Percentiles rank a stretch among this genome's conserved stretches.
phyloP scores from a whole-genome alignment of 2,329 filamentous ascomycete genomes.

The Botrytis squamosa region DNA sequence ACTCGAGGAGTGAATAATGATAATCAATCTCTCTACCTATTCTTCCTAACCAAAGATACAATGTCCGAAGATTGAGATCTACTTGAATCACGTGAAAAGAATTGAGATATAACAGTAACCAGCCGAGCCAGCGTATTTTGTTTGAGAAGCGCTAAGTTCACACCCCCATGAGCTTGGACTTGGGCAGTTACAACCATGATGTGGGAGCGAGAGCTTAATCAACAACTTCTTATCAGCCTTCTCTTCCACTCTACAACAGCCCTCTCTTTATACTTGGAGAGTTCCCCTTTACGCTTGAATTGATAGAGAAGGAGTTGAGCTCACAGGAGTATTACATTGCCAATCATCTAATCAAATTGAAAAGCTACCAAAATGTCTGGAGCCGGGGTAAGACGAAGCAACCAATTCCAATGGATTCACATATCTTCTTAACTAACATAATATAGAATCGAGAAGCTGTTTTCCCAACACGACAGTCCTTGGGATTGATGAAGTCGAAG shows the following conservation, averaged over 20 bases:
- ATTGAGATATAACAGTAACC: background rate
- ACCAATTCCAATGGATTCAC: conserved; percentile 20
- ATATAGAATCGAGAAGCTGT: conserved; percentile 87
- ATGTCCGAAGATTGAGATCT: background rate
- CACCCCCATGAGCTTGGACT: conserved; percentile 13
- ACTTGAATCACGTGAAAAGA: conserved; percentile 8
- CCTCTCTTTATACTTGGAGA: background rate
- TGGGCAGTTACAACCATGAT: conserved; percentile 19
- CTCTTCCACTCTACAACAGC: conserved; percentile 2
- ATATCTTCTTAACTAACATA: conserved; percentile 26
- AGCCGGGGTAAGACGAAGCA: conserved; percentile 45
- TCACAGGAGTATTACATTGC: background rate
- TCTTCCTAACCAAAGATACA: background rate
- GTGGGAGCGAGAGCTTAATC: conserved; percentile 23
- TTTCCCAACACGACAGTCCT: conserved; percentile 95
- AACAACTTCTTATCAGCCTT: conserved; percentile 20
- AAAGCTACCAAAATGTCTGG: conserved; percentile 49
- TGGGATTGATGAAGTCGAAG: conserved; percentile 97
- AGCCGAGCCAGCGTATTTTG: background rate
- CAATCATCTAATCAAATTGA: background rate
- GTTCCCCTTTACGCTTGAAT: background rate
- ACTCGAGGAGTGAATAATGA: background rate
- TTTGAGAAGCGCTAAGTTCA: conserved; percentile 10
- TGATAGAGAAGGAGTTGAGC: background rate
- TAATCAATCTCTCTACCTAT: background rate